Evolutionary conservation across 768 basidiomycete genomes (phyloP), one percentile per base, ranked within the genome.

Genomic region (Rhizopogon vesiculosus): DNA sequence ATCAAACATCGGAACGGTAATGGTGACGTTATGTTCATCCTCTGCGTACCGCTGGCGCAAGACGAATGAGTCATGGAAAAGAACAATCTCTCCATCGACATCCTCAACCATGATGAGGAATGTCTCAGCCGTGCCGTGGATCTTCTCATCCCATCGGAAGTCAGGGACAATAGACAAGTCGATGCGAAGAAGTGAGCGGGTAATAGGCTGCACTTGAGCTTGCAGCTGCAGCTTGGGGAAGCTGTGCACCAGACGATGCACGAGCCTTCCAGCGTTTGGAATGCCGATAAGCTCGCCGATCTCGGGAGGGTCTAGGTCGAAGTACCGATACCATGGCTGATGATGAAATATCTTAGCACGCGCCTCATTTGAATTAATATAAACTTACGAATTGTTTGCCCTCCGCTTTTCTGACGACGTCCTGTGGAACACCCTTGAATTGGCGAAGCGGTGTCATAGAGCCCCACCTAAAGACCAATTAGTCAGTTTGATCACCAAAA

Each of bases 371-470:
- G 18, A 10, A 49, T 1, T 38, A 18, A 60, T 35, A 42, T 50
- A 39, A 16, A 79, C 85, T 66, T 64, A 91, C 89, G 78, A 98
- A 98, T 80, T 98, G 96, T 69, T 98, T 98, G 15, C 91, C 88
- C 70, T 98, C 96, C 0, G 95, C 94, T 65, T 95, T 93, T 28
- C 90, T 76, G 46, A 95, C 76, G 35, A 96, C 86, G 45, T 96
- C 92, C 18, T 79, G 69, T 0, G 93, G 95, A 0, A 96, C 87
- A 61, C 89, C 87, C 69, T 88, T 93, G 79, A 98, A 98, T 68
- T 99, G 97, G 39, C 97, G 83, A 39, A 98, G 78, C 7, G 96
- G 95, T 0, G 95, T 94, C 95, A 98, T 98, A 0, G 94, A 94
- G 35, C 86, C 86, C 96, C 96, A 98, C 89, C 91, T 94, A 53